Evolutionary conservation across 192 early-diverging fungal species (phyloP), one percentile per base, ranked within the genome.

Genomic region (Coemansia sp.): DNA sequence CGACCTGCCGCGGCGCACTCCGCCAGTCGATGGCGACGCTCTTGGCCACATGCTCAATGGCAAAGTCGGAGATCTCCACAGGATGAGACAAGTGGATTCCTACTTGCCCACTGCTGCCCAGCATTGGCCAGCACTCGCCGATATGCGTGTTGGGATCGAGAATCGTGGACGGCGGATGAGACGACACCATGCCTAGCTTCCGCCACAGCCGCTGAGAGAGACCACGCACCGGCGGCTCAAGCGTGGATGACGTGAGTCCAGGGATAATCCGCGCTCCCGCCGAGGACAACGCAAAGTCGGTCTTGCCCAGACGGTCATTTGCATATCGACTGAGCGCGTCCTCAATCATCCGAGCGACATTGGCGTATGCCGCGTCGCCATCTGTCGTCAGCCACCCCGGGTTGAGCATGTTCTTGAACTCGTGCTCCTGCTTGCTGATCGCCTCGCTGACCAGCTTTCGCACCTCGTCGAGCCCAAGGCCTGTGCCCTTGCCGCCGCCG

Each of bases 111-210:
- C 68, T 29, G 27, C 71, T 66, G 9, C 89, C 88, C 3, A 60
- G 65, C 84, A 91, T 88, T 0, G 87, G 81, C 90, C 90, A 91
- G 65, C 90, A 91, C 64, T 88, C 82, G 27, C 90, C 90, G 8
- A 87, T 72, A 26, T 86, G 76, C 17, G 80, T 79, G 29, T 72
- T 60, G 0, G 79, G 73, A 24, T 84, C 72, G 21, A 83, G 65
- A 21, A 76, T 57, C 3, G 71, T 61, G 8, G 71, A 10, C 7
- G 81, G 81, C 24, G 72, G 70, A 19, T 81, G 66, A 10, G 72
- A 74, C 50, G 61, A 70, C 14, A 71, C 37, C 61, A 68, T 63
- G 9, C 77, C 77, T 43, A 75, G 19, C 46, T 53, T 55, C 27
- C 62, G 59, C 53, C 68, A 69, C 2, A 67, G 42, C 17, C 19